Percentiles rank a stretch among this genome's conserved stretches.
Evolutionary conservation across 805 yeast species (phyloP).

Genomic region (Candida xyloterini): DNA sequence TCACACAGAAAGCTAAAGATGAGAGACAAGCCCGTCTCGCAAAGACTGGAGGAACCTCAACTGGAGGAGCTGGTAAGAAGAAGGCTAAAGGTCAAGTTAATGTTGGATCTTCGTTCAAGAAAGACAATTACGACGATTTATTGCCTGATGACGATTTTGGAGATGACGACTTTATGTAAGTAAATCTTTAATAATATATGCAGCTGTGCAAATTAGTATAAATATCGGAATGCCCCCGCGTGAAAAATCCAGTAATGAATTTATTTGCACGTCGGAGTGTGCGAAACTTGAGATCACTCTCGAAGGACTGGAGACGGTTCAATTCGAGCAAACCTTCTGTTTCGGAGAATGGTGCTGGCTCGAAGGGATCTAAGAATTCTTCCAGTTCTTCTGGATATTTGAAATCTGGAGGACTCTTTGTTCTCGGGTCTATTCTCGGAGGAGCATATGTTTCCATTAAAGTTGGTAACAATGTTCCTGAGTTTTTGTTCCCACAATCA

Average conservation of each 20-base stretch:
- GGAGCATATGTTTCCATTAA: conserved; percentile 27
- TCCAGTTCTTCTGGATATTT: conserved; percentile 8
- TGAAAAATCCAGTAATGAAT: conserved; percentile 2
- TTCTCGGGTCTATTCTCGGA: conserved; percentile 27
- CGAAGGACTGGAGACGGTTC: neutral
- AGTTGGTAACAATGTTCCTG: conserved; percentile 27
- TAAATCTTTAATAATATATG: neutral
- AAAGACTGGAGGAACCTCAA: conserved; percentile 79
- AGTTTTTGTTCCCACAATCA: conserved; percentile 30
- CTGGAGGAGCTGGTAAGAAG: conserved; percentile 94
- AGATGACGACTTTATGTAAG: conserved; percentile 81
- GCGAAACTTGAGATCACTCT: neutral
- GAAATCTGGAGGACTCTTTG: conserved; percentile 15
- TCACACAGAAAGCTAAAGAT: conserved; percentile 82
- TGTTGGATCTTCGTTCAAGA: conserved; percentile 56
- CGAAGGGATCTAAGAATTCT: neutral
- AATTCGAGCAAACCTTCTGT: conserved; percentile 1
- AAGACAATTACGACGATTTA: conserved; percentile 59
- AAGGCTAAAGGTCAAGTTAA: conserved; percentile 83
- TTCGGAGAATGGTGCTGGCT: neutral
- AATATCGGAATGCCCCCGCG: neutral
- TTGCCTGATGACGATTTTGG: conserved; percentile 52
- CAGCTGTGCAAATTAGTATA: neutral
- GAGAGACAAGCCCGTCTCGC: conserved; percentile 86
- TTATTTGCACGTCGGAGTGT: conserved; percentile 1